Evolutionary conservation across 2,329 filamentous ascomycete genomes (phyloP).

Genomic region (Alternaria sp.): DNA sequence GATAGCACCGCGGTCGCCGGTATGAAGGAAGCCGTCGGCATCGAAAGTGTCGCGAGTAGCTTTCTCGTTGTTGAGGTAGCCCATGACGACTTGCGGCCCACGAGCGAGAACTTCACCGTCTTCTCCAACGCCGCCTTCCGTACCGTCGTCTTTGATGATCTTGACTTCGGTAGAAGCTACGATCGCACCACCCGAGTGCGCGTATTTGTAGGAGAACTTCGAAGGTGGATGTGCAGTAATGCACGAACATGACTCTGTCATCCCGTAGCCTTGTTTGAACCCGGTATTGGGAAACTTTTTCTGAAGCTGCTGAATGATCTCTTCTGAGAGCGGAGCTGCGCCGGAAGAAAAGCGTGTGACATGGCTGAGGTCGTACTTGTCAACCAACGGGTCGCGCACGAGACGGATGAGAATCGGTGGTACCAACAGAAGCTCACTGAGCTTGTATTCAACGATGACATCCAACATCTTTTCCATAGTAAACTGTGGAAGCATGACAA

Average conservation of each 20-base stretch:
- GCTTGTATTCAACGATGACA: constrained; percentile 54
- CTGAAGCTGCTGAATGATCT: constrained; percentile 64
- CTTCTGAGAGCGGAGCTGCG: constrained; percentile 64
- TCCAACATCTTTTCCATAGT: constrained; percentile 61
- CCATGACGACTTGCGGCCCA: constrained; percentile 59
- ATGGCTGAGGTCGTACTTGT: constrained; percentile 63
- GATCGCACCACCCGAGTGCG: constrained; percentile 62
- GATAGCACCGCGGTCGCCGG: constrained; percentile 64
- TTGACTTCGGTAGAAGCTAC: constrained; percentile 67
- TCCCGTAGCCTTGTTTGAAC: constrained; percentile 71
- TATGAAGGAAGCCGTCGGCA: constrained; percentile 61
- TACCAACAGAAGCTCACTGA: constrained; percentile 60
- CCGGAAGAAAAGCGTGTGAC: constrained; percentile 65
- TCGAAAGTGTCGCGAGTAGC: constrained; percentile 57
- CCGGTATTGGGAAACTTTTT: constrained; percentile 65
- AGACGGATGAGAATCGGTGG: constrained; percentile 68
- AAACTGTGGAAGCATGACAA: constrained; percentile 69
- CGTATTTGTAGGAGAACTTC: constrained; percentile 64
- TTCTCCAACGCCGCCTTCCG: constrained; percentile 60
- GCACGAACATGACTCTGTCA: constrained; percentile 70
- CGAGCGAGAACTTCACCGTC: constrained; percentile 59
- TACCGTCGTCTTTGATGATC: constrained; percentile 63
- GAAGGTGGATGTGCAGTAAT: constrained; percentile 67
- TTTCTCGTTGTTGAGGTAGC: constrained; percentile 54
- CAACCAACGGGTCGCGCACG: constrained; percentile 62